Evolutionary conservation across 176 grass and related monocot species (phyloP).

Genomic region (Thalia dealbata): DNA sequence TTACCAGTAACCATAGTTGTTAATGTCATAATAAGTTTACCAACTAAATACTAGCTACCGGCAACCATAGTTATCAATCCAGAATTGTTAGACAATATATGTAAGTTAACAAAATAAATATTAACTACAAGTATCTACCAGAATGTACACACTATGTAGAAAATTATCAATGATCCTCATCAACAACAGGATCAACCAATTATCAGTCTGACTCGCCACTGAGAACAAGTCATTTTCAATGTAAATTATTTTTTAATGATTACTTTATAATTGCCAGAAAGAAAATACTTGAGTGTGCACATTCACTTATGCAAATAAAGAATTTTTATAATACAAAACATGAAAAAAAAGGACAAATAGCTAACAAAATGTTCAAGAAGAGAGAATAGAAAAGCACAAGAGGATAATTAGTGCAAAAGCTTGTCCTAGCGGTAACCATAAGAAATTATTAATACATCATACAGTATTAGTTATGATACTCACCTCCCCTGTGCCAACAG

Average conservation of each 20-base stretch:
- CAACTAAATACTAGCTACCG: no score
- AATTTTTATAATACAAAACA: background rate
- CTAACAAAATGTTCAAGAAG: background rate
- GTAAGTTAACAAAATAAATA: no score
- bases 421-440: background rate
- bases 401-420: background rate
- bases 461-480: background rate
- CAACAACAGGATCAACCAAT: no score
- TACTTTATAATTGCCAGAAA: background rate
- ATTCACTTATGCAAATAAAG: background rate
- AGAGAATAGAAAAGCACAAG: background rate
- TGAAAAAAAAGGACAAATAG: background rate
- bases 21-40: no score
- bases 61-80: no score
- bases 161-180: no score
- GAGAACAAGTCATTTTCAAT: no score
- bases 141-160: no score
- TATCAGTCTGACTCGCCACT: no score
- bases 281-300: background rate
- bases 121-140: no score
- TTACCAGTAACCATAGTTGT: background rate
- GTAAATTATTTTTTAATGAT: no score
- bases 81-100: no score
- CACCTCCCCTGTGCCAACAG: constrained; percentile 84
- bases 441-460: background rate